phyloP scores from a whole-genome alignment of 2,329 filamentous ascomycete genomes.

The Ascochyta lentis region DNA sequence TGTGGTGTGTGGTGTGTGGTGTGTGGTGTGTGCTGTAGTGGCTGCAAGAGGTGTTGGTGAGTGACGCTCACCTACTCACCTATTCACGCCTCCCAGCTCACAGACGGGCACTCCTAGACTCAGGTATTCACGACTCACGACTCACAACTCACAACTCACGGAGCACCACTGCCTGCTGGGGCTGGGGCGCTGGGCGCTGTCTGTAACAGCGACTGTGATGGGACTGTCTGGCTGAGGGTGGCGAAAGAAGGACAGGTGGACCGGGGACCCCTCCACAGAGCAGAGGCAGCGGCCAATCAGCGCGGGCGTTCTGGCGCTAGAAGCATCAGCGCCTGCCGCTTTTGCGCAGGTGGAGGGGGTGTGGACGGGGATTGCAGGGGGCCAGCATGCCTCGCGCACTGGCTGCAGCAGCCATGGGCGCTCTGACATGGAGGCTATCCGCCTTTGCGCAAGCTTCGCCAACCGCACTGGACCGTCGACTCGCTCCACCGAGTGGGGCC shows the following conservation, averaged over 20 bases:
- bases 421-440: constrained; percentile 23
- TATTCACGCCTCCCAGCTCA: no score
- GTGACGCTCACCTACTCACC: no score
- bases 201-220: constrained; percentile 21
- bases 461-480: constrained; percentile 14
- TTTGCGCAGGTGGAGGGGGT: constrained; percentile 13
- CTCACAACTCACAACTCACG: no score
- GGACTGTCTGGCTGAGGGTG: constrained; percentile 16
- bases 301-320: not conserved
- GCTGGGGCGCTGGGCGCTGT: constrained; percentile 1
- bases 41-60: no score
- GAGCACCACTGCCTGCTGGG: not conserved
- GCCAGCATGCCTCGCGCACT: constrained; percentile 10
- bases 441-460: constrained; percentile 20
- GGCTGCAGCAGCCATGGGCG: constrained; percentile 15
- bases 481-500: constrained; percentile 25
- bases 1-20: no score
- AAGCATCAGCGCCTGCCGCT: constrained; percentile 22
- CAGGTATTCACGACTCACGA: no score
- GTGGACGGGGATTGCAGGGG: not conserved
- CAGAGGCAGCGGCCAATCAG: constrained; percentile 8
- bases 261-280: constrained; percentile 13
- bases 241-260: constrained; percentile 8
- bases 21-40: no score
- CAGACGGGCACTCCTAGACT: no score